phyloP scores from a whole-genome alignment of 75 land plant species.

The Larix kaempferi region DNA sequence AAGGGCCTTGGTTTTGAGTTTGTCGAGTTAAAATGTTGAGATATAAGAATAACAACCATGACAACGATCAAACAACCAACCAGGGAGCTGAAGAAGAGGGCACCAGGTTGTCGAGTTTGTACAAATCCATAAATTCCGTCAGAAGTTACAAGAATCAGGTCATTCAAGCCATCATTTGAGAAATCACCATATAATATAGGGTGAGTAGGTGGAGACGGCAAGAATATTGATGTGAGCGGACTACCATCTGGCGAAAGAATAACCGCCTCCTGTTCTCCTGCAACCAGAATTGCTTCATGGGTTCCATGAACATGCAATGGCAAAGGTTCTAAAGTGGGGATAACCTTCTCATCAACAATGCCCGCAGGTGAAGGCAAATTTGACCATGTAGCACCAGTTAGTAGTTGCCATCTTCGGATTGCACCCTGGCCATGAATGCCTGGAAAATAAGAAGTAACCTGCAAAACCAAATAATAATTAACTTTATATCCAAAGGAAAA shows the following conservation, averaged over 20 bases:
- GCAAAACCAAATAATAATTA: slow-evolving; percentile 11
- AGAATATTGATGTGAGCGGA: slow-evolving; percentile 38
- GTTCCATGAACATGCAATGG: slow-evolving; percentile 48
- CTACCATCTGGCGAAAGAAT: slow-evolving; percentile 81
- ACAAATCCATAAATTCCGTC: slow-evolving; percentile 91
- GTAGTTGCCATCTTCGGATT: slow-evolving; percentile 76
- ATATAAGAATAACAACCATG: slow-evolving; percentile 86
- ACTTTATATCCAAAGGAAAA: not conserved
- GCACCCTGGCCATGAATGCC: slow-evolving; percentile 80
- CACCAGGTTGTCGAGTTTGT: slow-evolving; percentile 97
- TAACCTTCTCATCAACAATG: slow-evolving; percentile 46
- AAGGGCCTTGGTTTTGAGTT: slow-evolving; percentile 61
- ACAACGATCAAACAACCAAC: slow-evolving; percentile 88
- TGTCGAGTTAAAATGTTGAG: slow-evolving; percentile 66
- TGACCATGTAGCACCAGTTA: slow-evolving; percentile 90
- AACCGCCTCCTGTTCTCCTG: slow-evolving; percentile 88
- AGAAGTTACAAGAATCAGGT: slow-evolving; percentile 76
- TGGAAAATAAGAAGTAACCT: slow-evolving; percentile 90
- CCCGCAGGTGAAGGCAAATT: slow-evolving; percentile 73
- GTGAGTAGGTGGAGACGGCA: slow-evolving; percentile 73
- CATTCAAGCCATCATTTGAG: slow-evolving; percentile 88
- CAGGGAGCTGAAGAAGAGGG: slow-evolving; percentile 88
- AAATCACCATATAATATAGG: slow-evolving; percentile 72
- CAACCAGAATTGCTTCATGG: slow-evolving; percentile 73
- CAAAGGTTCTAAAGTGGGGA: slow-evolving; percentile 78